Percentiles rank a stretch among this genome's conserved stretches.
phyloP scores from a whole-genome alignment of 805 yeast genomes.

The Saccharomycopsis sp. region DNA sequence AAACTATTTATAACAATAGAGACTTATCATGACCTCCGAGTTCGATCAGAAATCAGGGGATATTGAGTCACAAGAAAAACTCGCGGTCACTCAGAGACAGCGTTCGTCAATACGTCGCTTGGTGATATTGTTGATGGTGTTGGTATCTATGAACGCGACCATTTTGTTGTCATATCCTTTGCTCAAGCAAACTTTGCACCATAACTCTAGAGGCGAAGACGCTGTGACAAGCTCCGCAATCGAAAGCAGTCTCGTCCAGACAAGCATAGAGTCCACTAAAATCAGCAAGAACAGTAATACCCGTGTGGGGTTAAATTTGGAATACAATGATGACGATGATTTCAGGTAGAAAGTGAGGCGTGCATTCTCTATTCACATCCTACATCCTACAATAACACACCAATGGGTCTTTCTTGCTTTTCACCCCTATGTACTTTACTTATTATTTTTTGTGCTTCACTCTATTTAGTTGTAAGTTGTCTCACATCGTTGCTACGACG shows the following conservation, averaged over 20 bases:
- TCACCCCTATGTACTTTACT: too few relatives aligned
- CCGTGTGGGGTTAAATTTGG: background rate
- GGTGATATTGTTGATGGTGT: background rate
- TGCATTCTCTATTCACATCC: too few relatives aligned
- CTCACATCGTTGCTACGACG: too few relatives aligned
- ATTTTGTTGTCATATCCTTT: background rate
- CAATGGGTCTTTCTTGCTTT: too few relatives aligned
- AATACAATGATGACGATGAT: background rate
- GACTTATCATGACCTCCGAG: background rate
- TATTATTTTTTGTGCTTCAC: too few relatives aligned
- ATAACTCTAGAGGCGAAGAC: background rate
- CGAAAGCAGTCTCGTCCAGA: background rate
- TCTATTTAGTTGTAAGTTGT: too few relatives aligned
- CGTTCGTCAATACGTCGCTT: background rate
- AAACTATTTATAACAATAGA: too few relatives aligned
- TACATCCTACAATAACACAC: too few relatives aligned
- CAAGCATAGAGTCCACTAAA: background rate
- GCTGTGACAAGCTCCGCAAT: background rate
- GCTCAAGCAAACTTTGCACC: background rate
- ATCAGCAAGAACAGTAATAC: background rate
- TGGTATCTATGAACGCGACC: background rate
- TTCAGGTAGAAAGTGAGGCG: background rate
- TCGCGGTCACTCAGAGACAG: background rate
- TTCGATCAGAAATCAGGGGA: background rate
- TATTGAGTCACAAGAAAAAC: background rate